Evolutionary conservation across 225 moss, liverwort and hornwort species (phyloP), one percentile per base, ranked within the genome.

Genomic region (Anthoceros angustus): DNA sequence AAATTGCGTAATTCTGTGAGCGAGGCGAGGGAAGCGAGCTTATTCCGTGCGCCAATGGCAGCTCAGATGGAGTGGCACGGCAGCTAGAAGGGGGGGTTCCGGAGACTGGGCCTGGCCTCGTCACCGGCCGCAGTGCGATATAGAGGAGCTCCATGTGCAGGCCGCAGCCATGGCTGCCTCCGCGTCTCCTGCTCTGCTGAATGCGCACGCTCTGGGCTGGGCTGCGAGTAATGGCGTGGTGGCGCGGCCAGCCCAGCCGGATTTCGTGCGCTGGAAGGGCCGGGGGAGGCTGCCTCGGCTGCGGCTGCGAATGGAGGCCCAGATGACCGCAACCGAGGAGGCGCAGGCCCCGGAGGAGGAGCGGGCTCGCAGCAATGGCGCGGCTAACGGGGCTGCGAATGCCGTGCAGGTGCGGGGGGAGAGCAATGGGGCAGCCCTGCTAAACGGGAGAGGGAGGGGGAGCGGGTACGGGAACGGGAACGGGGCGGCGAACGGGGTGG

Each of bases 381-480:
- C 55, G 55, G 55, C 16, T 7, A 55, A 55, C n/a, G 8, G 55
- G 0, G 71, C 15, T 18, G 71, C 21, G 14, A 77, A 68, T 40
- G 72, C 69, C 62, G 60, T 71, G 41, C 62, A 25, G 16, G 66
- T 38, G 18, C 39, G 16, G 63, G 43, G 23, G 5, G 69, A 26
- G 18, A 50, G 32, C 25, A 80, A 70, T 66, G 80, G 74, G 25
- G 77, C 73, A 43, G 42, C 70, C 9, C 66, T 50, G 42, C 66
- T 64, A 10, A 25, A 74, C 71, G 38, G 79, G 72, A 76, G 75
- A 72, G 62, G 68, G 60, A 38, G 43, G 23, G 42, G n/a, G 46
- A 6, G 23, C 42, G 23, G 65, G 23, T 42, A 64, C 12, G 65
- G 15, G 18, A 8, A 7, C 6, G 55, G 14, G 55, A 55, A 48